These are phyloP conservation scores for Quercus berberidifolia DNA, from an alignment of 306 rosid species.

Conservation along the genomic window DNA sequence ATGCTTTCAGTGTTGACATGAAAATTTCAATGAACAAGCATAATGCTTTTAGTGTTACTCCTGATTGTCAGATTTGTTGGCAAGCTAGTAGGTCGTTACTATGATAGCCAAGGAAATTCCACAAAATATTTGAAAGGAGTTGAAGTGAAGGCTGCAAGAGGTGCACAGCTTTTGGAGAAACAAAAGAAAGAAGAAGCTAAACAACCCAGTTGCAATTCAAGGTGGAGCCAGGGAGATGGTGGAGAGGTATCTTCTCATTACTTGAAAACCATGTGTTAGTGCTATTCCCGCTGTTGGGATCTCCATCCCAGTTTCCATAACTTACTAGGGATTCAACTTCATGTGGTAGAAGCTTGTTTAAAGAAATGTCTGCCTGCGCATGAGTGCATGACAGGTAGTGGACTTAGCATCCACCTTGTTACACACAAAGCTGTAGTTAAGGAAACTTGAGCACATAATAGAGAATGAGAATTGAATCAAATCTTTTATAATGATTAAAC, in stretches of 20 bases:
- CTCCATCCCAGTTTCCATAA: not conserved
- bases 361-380: not conserved
- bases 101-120: slow-evolving; percentile 66
- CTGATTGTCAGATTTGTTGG: slow-evolving; percentile 60
- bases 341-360: not conserved
- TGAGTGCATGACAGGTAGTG: not conserved
- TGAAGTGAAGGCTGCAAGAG: slow-evolving; percentile 94
- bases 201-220: slow-evolving; percentile 79
- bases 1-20: not conserved
- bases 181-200: slow-evolving; percentile 89
- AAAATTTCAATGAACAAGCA: not conserved
- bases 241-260: slow-evolving; percentile 61
- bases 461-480: not conserved
- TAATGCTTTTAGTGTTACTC: slow-evolving; percentile 7
- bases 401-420: not conserved
- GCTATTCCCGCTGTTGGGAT: not conserved
- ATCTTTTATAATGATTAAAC: not conserved
- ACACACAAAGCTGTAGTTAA: not conserved
- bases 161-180: slow-evolving; percentile 85
- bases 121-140: slow-evolving; percentile 89
- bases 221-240: slow-evolving; percentile 92
- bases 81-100: slow-evolving; percentile 82
- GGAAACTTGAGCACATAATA: not conserved
- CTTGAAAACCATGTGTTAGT: not conserved
- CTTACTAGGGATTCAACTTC: not conserved